Percentiles rank a stretch among this genome's conserved stretches.
Evolutionary conservation across 2,329 filamentous ascomycete genomes (phyloP).

Genomic region (Fusarium chuoi): DNA sequence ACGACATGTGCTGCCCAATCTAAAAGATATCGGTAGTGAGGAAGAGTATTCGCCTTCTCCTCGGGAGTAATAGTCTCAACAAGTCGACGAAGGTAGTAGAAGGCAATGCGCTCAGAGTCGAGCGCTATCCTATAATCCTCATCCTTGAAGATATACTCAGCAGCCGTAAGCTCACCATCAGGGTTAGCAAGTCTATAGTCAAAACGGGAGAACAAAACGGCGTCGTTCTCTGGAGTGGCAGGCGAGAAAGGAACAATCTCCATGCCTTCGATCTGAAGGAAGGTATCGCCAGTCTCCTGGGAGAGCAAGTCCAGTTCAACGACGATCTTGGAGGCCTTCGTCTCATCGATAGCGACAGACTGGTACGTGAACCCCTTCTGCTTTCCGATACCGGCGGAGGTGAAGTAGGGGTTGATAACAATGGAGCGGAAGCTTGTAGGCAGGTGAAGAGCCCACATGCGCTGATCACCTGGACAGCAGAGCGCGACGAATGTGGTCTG

Average conservation of each 20-base stretch:
- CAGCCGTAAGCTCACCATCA: not conserved
- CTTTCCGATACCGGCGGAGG: not conserved
- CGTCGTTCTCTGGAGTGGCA: not conserved
- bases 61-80: not conserved
- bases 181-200: not conserved
- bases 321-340: rapidly evolving
- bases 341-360: not conserved
- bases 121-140: not conserved
- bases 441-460: constrained; percentile 47
- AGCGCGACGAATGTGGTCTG: constrained; percentile 47
- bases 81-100: not conserved
- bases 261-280: not conserved
- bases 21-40: not conserved
- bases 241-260: not conserved
- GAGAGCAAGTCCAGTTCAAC: not conserved
- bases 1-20: not conserved
- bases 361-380: not conserved
- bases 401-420: not conserved
- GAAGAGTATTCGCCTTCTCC: not conserved
- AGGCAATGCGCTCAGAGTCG: not conserved
- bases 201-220: not conserved
- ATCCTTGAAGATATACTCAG: not conserved
- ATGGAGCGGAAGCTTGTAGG: not conserved
- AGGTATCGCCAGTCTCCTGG: not conserved
- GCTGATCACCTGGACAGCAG: constrained; percentile 47